Evolutionary conservation across 2,329 filamentous ascomycete species (phyloP), one percentile per base, ranked within the genome.

Genomic region (Biscogniauxia sp.): DNA sequence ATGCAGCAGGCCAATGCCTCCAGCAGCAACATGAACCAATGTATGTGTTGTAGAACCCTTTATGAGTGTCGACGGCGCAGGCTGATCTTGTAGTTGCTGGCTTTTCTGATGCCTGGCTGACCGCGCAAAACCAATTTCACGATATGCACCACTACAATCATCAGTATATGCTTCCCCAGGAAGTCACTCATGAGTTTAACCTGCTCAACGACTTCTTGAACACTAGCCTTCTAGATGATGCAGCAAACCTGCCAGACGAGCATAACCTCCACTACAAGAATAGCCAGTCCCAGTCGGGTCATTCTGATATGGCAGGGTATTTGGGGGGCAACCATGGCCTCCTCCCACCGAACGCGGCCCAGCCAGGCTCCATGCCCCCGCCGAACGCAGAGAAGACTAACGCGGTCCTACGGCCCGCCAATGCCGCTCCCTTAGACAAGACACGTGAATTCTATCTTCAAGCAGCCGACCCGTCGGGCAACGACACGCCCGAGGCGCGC

Each of bases 121-220:
- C 82, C 67, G 85, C 88, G 61, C 90, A 92, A 72, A 95, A 89
- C 74, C 90, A 91, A 72, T 95, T 92, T 76, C 90, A 96, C 80
- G 93, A 97, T 77, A 95, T 97, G 88, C 92, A 95, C 78, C 92
- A 88, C 74, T 92, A 93, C 73, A 92, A 97, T 78, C 90, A 92
- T 61, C 95, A 91, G 72, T 98, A 95, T 80, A 93, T 97, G 89
- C 96, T 97, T 78, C 79, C 82, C 55, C 91, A 93, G 64, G 95
- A 99, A 77, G 91, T 97, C 69, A 93, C 91, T 63, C 95, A 95
- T 78, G 95, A 99, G 80, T 97, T 97, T 76, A 97, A 97, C 74
- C 81, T 98, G 56, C 86, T 99, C 72, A 96, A 96, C 80, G 94
- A 99, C 76, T 98, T 98, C 74, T 84, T 99, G 63, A 95, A 93